Conservation (phyloP, 768 basidiomycete genomes). For the Lactarius sp. region DNA sequence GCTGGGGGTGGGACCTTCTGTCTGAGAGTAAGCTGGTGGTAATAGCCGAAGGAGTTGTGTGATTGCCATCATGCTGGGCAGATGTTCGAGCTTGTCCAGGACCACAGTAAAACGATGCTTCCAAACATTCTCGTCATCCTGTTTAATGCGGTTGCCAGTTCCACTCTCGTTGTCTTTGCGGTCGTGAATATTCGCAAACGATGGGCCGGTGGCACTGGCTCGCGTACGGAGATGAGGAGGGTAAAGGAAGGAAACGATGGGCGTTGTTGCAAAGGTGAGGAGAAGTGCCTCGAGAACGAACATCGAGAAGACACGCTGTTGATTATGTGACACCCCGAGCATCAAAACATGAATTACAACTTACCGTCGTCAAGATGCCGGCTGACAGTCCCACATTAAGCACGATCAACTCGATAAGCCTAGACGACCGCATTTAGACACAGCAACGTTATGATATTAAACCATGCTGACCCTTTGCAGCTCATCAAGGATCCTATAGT, state of each 20-base stretch:
- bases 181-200: slow-evolving; percentile 41
- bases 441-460: not conserved
- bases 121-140: slow-evolving; percentile 32
- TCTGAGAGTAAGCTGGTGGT: slow-evolving; percentile 11
- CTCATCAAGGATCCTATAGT: slow-evolving; percentile 92
- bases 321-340: not conserved
- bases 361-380: slow-evolving; percentile 60
- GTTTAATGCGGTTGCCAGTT: not conserved
- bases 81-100: slow-evolving; percentile 83
- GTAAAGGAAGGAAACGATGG: slow-evolving; percentile 61
- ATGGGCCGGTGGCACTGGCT: slow-evolving; percentile 41
- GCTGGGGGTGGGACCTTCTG: slow-evolving; percentile 2
- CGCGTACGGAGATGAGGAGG: slow-evolving; percentile 57
- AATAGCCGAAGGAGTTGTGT: slow-evolving; percentile 69
- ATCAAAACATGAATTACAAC: slow-evolving; percentile 4
- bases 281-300: slow-evolving; percentile 83
- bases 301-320: slow-evolving; percentile 79
- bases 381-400: slow-evolving; percentile 89
- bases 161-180: slow-evolving; percentile 11
- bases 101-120: slow-evolving; percentile 76
- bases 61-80: slow-evolving; percentile 87
- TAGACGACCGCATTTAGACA: slow-evolving; percentile 28
- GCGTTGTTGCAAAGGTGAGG: slow-evolving; percentile 84
- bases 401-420: slow-evolving; percentile 90
- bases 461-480: slow-evolving; percentile 71